Percentiles rank a stretch among this genome's conserved stretches.
phyloP scores from a whole-genome alignment of 2,329 filamentous ascomycete genomes.

The Claviceps cyperi region DNA sequence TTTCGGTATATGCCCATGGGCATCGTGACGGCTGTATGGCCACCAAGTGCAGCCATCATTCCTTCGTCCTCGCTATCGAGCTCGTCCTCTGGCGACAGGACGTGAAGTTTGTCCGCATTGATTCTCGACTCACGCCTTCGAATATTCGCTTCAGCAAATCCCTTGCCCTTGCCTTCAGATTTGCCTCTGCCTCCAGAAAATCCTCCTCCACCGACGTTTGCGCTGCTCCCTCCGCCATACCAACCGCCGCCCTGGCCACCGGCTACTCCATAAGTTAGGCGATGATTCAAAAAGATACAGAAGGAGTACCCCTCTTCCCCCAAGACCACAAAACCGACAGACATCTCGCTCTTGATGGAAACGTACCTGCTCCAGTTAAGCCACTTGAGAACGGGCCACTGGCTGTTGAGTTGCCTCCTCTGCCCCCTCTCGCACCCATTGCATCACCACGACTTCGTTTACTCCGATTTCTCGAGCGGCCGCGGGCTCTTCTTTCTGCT shows the following conservation, averaged over 20 bases:
- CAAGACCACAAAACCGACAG: neutral
- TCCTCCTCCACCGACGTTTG: slow-evolving; percentile 12
- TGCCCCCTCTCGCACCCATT: slow-evolving; percentile 27
- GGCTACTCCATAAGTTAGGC: slow-evolving; percentile 5
- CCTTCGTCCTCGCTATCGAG: slow-evolving; percentile 30
- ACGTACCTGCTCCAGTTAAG: slow-evolving; percentile 12
- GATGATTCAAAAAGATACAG: neutral
- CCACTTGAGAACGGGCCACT: slow-evolving; percentile 26
- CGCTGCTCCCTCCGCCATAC: slow-evolving; percentile 18
- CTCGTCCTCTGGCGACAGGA: slow-evolving; percentile 27
- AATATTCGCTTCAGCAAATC: slow-evolving; percentile 22
- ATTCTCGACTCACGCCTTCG: slow-evolving; percentile 31
- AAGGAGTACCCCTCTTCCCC: neutral
- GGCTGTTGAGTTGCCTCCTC: slow-evolving; percentile 20
- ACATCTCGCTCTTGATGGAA: neutral
- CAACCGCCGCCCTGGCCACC: slow-evolving; percentile 13
- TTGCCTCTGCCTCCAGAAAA: slow-evolving; percentile 14
- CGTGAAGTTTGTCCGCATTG: slow-evolving; percentile 41
- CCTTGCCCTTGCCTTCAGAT: slow-evolving; percentile 22
- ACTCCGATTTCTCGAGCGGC: slow-evolving; percentile 26
- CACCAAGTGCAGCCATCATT: slow-evolving; percentile 22
- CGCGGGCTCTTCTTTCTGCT: slow-evolving; percentile 23
- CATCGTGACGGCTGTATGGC: slow-evolving; percentile 21
- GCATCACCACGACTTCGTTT: slow-evolving; percentile 29
- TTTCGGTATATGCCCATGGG: slow-evolving; percentile 42